phyloP scores from a whole-genome alignment of 441 rosid genomes.

The Mallotus japonicus region DNA sequence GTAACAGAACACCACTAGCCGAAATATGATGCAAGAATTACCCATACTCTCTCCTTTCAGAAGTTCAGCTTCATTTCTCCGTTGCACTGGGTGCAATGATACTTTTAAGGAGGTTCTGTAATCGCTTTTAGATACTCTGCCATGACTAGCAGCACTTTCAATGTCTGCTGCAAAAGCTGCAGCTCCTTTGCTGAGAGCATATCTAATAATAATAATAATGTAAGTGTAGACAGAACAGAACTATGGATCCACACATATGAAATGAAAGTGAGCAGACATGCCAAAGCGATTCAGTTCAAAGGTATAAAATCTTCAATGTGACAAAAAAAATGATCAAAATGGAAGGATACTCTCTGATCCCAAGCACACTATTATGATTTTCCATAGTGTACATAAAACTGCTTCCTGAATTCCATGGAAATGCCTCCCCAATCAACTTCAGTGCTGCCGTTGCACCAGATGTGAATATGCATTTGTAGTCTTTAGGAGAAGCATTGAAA shows the following conservation, averaged over 20 bases:
- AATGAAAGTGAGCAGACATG: not conserved
- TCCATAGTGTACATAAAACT: slow-evolving; percentile 79
- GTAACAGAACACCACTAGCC: not conserved
- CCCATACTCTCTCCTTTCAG: slow-evolving; percentile 43
- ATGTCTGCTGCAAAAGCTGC: slow-evolving; percentile 79
- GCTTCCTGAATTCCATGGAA: slow-evolving; percentile 77
- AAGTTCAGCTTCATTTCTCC: slow-evolving; percentile 43
- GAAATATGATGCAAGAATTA: slow-evolving; percentile 28
- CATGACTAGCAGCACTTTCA: slow-evolving; percentile 38
- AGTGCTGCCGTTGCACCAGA: slow-evolving; percentile 93
- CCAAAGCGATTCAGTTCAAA: not conserved
- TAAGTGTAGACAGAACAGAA: slow-evolving; percentile 36
- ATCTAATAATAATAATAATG: slow-evolving; percentile 36
- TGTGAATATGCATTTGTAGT: slow-evolving; percentile 83
- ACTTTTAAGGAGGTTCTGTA: slow-evolving; percentile 37
- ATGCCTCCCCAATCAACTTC: slow-evolving; percentile 88
- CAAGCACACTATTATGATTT: slow-evolving; percentile 96
- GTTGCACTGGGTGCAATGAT: slow-evolving; percentile 51
- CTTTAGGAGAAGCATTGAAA: slow-evolving; percentile 81
- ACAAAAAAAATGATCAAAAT: not conserved
- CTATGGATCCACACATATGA: not conserved
- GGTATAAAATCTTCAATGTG: not conserved
- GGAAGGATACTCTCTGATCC: slow-evolving; percentile 92
- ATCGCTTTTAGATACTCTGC: slow-evolving; percentile 29
- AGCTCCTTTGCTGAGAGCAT: slow-evolving; percentile 81